Base-by-base conservation (phyloP, 2,329 filamentous ascomycete species). In the Pestalotiopsis sp. region DNA sequence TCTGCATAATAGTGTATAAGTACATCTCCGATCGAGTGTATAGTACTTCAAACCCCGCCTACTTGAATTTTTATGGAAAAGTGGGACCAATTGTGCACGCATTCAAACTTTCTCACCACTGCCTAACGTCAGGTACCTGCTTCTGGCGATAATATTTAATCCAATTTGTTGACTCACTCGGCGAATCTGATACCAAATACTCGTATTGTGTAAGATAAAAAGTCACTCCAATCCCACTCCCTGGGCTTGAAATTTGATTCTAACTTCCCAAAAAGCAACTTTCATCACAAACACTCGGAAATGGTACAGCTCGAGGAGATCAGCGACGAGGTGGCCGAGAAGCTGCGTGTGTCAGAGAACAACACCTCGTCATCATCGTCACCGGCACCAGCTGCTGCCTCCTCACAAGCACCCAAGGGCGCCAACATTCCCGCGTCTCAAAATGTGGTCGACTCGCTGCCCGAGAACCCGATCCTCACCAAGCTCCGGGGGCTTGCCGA, bases 231-330 rank as follows among this genome's bases (percentile, higher is more conserved):
- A 3, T 52, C 45, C 17, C n/a, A 17, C 7, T 52, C 45, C 17
- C 7, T 9, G 11, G 9, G 17, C 45, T 52, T n/a, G 7, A 9
- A 36, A 9, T 52, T 52, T 52, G 17, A 52, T 52, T 6, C 7
- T n/a, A 11, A n/a, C 14, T n/a, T 52, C n/a, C 3, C 1, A 7
- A 52, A 17, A 52, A 52, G 45, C 6, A 52, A 52, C 3, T n/a
- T n/a, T 6, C 17, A 52, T n/a, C 20, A n/a, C 14, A 17, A 52
- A 52, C 17, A n/a, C 17, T 52, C 45, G 45, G 25, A 23, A 27
- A 61, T 61, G 59, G 65, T 84, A 81, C 76, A 79, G 41, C 77
- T 84, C 61, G 80, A 85, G 69, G 80, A 85, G 70, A 78, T 85
- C 69, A 79, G 79, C 31, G 78, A 84, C 52, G 74, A 76, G 70